Evolutionary conservation across 1,284 basidiomycete genomes (phyloP).

Genomic region (Pyrrhoderma noxium): DNA sequence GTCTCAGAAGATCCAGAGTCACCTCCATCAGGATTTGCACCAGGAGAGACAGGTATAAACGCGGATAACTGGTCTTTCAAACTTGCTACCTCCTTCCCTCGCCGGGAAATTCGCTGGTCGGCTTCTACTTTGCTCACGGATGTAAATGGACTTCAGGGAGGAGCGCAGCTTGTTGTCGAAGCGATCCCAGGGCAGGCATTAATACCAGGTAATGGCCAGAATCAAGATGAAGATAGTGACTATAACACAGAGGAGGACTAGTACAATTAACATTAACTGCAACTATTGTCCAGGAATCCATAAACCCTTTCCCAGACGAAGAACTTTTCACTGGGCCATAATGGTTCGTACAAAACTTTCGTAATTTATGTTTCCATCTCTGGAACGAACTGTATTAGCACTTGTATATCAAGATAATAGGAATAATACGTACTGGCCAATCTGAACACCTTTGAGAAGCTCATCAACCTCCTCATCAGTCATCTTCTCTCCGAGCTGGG

Average conservation of each 20-base stretch:
- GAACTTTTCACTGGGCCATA: constrained; percentile 57
- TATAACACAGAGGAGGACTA: constrained; percentile 56
- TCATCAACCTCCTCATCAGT: constrained; percentile 97
- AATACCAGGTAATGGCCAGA: constrained; percentile 19
- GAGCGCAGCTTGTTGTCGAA: constrained; percentile 69
- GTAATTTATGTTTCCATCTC: constrained; percentile 97
- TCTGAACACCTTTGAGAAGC: constrained; percentile 88
- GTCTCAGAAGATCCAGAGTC: constrained; percentile 36
- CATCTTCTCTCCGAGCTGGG: constrained; percentile 97
- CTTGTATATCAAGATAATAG: not conserved
- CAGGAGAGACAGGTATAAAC: constrained; percentile 36
- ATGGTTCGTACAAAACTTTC: constrained; percentile 93
- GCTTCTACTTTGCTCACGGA: constrained; percentile 37
- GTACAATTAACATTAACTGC: not conserved
- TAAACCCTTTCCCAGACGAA: not conserved
- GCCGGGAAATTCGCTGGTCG: constrained; percentile 53
- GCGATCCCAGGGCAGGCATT: constrained; percentile 25
- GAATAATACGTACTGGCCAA: constrained; percentile 62
- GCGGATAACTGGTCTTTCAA: constrained; percentile 66
- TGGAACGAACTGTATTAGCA: constrained; percentile 30
- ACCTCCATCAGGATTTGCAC: constrained; percentile 27
- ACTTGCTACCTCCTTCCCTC: constrained; percentile 63
- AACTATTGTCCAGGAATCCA: not conserved
- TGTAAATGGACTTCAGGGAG: constrained; percentile 49
- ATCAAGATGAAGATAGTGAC: constrained; percentile 39